A percentile compares a stretch with the other conserved stretches of the same genome.
These are phyloP conservation scores for Polyporus arcularius DNA, from an alignment of 768 basidiomycete genomes.

Conservation along the genomic window DNA sequence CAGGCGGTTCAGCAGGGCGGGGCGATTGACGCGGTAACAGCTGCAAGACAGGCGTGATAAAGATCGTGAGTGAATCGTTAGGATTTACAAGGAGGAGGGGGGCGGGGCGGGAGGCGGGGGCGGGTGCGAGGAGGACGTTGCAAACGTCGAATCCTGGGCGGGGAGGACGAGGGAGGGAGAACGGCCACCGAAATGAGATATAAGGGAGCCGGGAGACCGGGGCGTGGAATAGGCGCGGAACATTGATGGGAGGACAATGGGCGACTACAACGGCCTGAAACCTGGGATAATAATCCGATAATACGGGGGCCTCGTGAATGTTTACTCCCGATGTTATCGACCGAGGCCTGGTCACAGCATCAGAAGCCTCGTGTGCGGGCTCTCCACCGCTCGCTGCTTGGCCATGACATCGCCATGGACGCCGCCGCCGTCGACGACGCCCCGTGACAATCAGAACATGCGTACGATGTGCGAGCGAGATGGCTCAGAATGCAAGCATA, in stretches of 20 bases:
- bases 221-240: conserved; percentile 23
- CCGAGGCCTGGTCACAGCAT: conserved; percentile 17
- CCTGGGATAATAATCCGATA: conserved; percentile 20
- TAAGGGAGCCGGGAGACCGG: conserved; percentile 30
- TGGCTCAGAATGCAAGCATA: not conserved
- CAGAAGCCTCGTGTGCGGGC: conserved; percentile 21
- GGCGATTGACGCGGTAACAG: not conserved
- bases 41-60: conserved; percentile 8
- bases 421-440: not conserved
- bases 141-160: conserved; percentile 27
- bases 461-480: not conserved
- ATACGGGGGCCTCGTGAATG: conserved; percentile 10
- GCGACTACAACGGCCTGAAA: conserved; percentile 14
- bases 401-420: conserved; percentile 15
- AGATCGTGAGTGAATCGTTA: conserved; percentile 30
- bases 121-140: conserved; percentile 23
- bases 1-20: conserved; percentile 9
- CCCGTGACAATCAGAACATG: not conserved
- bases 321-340: conserved; percentile 20
- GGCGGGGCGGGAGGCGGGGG: conserved; percentile 9
- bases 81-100: conserved; percentile 20
- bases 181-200: conserved; percentile 25
- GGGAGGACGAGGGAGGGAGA: conserved; percentile 23
- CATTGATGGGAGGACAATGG: conserved; percentile 24
- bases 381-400: conserved; percentile 17